Evolutionary conservation across 306 rosid genomes (phyloP), one percentile per base, ranked within the genome.

Genomic region (Acacia melanoxylon): DNA sequence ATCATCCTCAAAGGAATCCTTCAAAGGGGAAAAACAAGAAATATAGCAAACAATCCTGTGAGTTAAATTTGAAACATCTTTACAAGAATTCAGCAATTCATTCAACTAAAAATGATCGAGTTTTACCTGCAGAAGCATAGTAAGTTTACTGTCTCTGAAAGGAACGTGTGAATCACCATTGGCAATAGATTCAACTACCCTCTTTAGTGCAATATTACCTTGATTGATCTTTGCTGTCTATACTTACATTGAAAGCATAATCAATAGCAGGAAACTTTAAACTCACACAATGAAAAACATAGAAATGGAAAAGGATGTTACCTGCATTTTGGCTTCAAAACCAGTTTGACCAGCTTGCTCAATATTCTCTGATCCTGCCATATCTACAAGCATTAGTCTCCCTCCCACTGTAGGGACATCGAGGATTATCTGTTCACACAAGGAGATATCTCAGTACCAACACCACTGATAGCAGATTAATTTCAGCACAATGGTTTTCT

Each of bases 301-400:
- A 48, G 37, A 29, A 25, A 67, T 68, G 56, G 75, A n/a, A 76
- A 65, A 65, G 62, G 48, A 41, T 29, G 31, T 75, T 78, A 92
- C 99, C 99, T 96, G 99, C 99, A 96, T 91, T 93, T 96, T 96
- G 67, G 99, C 99, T 86, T 96, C 99, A 66, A 92, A 90, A 25
- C 99, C 99, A 85, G 79, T 80, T 91, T 96, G 99, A 74, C 99
- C 99, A 69, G 99, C 99, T 91, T 94, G 98, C 82, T 96, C 99
- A 29, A 96, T 96, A 68, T 96, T 94, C 80, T 96, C 99, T 16
- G 99, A 96, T 72, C 99, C 99, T 25, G 99, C 99, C 99, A 96
- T 96, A 85, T 96, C 99, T 7, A 96, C 98, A 51, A 96, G 99
- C 97, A 96, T 96, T 80, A 96, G 83, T 45, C 99, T 86, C 24